phyloP scores from a whole-genome alignment of 805 yeast species.

The Candida parachauliodes region DNA sequence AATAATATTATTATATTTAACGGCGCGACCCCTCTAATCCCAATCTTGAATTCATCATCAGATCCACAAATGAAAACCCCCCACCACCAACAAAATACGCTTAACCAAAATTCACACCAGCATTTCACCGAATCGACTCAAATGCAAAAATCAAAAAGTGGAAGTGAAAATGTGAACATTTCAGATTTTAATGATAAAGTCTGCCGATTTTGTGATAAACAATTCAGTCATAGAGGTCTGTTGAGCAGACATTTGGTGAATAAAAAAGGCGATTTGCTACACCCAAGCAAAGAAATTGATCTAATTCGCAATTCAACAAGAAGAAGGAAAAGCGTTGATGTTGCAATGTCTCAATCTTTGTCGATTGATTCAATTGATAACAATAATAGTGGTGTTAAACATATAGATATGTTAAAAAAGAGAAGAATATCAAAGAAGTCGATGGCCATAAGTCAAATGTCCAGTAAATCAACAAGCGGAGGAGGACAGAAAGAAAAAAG shows the following conservation, averaged over 20 bases:
- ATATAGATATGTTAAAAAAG: conserved; percentile 10
- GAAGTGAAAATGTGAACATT: background rate
- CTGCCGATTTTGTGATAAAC: conserved; percentile 51
- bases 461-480: conserved; percentile 8
- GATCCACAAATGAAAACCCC: background rate
- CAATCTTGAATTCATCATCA: conserved; percentile 4
- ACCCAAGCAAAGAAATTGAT: conserved; percentile 49
- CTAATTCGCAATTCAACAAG: conserved; percentile 25
- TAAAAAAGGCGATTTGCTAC: conserved; percentile 49
- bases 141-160: conserved; percentile 4
- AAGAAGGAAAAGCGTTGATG: conserved; percentile 7
- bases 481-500: conserved; percentile 34
- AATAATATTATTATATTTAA: background rate
- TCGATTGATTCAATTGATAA: background rate
- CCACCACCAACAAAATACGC: background rate
- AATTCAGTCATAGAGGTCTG: conserved; percentile 56
- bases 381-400: background rate
- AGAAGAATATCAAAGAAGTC: conserved; percentile 42
- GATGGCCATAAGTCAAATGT: conserved; percentile 28
- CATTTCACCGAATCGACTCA: background rate
- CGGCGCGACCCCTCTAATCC: conserved; percentile 1
- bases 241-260: conserved; percentile 58
- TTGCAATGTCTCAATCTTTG: background rate
- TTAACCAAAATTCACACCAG: too few relatives aligned
- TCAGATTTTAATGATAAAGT: conserved; percentile 19